Evolutionary conservation across 148 eudicot species (phyloP), one percentile per base, ranked within the genome.

Genomic region (Amaranthus cruentus): DNA sequence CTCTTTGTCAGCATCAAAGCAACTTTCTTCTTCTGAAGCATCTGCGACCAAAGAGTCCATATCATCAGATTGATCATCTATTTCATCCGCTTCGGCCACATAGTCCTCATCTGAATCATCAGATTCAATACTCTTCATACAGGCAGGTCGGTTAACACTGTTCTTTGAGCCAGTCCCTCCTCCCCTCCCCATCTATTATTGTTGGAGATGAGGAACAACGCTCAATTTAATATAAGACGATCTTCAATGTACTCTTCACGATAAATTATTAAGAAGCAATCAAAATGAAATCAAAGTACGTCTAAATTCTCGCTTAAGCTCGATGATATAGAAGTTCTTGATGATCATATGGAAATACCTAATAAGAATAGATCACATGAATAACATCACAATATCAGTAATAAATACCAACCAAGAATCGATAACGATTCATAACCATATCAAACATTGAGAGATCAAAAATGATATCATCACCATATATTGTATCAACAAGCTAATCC

Each of bases 101-200:
- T 92, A 95, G 77, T 95, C 99, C 79, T 95, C 99, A 81, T 95
- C 99, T 0, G 99, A 95, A 73, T 86, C 93, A 78, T 90, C 98
- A 4, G 96, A 91, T 55, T 81, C 89, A 70, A 70, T 63, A 46
- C 74, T 78, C 63, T 75, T 84, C 48, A 72, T 68, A 13, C 72
- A 66, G 21, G 58, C 82, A 62, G 78, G 81, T 79, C 78, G 77
- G 76, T 79, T 80, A 69, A 75, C 47, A 72, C 57, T 79, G 68
- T 69, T 72, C 78, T 77, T 81, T 63, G 49, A 71, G 80, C 78
- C 89, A 74, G 65, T 62, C 81, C 80, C 83, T 70, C 81, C 83
- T 76, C 84, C 87, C 83, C 87, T 88, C 73, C 85, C 88, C 93
- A 91, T 95, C 91, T 85, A 80, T 55, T 77, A 51, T 60, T 57